phyloP scores from a whole-genome alignment of 768 basidiomycete genomes.

The Porpolomopsis calyptriformis region DNA sequence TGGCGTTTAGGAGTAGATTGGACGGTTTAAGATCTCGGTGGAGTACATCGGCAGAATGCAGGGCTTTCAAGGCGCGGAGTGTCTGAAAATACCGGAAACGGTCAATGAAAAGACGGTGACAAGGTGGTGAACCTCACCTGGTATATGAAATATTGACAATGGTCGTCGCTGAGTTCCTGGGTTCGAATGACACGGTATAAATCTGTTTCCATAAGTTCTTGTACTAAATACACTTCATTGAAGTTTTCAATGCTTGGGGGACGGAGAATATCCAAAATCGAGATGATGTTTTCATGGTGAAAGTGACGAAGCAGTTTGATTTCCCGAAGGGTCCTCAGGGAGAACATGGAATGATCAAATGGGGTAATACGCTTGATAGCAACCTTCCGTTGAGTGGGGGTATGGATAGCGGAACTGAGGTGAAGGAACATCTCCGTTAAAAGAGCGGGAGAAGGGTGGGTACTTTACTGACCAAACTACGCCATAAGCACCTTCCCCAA shows the following conservation, averaged over 20 bases:
- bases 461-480: conserved; percentile 52
- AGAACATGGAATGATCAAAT: conserved; percentile 93
- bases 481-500: conserved; percentile 93
- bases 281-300: conserved; percentile 82
- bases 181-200: conserved; percentile 94
- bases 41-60: conserved; percentile 91
- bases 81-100: conserved; percentile 36
- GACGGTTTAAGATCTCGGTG: conserved; percentile 95
- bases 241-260: conserved; percentile 69
- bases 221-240: conserved; percentile 65
- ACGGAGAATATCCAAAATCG: conserved; percentile 86
- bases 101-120: conserved; percentile 4
- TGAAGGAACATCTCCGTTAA: neutral
- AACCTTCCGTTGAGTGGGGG: conserved; percentile 70
- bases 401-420: conserved; percentile 61
- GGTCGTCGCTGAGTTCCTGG: conserved; percentile 88
- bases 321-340: conserved; percentile 73
- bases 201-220: conserved; percentile 87
- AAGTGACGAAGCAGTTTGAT: conserved; percentile 90
- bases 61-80: conserved; percentile 84
- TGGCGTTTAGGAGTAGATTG: conserved; percentile 90
- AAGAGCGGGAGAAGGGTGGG: conserved; percentile 6
- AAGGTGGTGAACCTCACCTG: conserved; percentile 37
- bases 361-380: conserved; percentile 95
- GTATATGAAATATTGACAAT: conserved; percentile 96